Evolutionary conservation across 805 yeast genomes (phyloP).

Genomic region (Metschnikowia lochheadii): DNA sequence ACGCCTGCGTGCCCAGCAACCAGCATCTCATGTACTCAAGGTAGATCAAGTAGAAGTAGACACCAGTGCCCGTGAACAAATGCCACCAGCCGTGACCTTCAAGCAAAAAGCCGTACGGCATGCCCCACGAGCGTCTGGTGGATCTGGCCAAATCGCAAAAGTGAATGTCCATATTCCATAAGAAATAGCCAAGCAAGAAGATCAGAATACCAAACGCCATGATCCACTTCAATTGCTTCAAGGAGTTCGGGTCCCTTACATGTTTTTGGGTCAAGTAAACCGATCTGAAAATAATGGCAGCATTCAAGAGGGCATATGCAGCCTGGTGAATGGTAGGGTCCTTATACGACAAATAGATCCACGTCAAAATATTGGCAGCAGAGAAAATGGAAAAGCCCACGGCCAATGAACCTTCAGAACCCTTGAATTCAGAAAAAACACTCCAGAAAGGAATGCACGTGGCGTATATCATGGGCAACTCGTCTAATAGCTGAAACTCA

Average conservation of each 20-base stretch:
- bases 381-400: slow-evolving; percentile 46
- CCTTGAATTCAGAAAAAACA: slow-evolving; percentile 58
- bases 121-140: slow-evolving; percentile 62
- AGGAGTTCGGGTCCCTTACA: slow-evolving; percentile 48
- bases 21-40: slow-evolving; percentile 70
- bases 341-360: slow-evolving; percentile 64
- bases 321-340: slow-evolving; percentile 88
- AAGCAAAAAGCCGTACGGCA: slow-evolving; percentile 79
- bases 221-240: slow-evolving; percentile 48
- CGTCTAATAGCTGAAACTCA: slow-evolving; percentile 88
- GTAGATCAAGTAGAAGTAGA: slow-evolving; percentile 78
- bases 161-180: slow-evolving; percentile 89
- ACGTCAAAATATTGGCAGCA: slow-evolving; percentile 62
- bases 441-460: slow-evolving; percentile 94
- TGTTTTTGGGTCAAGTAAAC: slow-evolving; percentile 45
- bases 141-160: slow-evolving; percentile 58
- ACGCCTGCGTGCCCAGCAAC: slow-evolving; percentile 52
- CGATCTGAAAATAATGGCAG: slow-evolving; percentile 64
- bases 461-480: slow-evolving; percentile 96
- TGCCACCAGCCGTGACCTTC: slow-evolving; percentile 99
- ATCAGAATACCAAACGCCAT: slow-evolving; percentile 56
- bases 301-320: slow-evolving; percentile 75
- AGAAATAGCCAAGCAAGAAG: slow-evolving; percentile 69
- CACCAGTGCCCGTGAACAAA: slow-evolving; percentile 78
- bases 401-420: slow-evolving; percentile 33